Conservation (phyloP, 192 early-diverging fungal genomes). For the Backusella australiensis region DNA sequence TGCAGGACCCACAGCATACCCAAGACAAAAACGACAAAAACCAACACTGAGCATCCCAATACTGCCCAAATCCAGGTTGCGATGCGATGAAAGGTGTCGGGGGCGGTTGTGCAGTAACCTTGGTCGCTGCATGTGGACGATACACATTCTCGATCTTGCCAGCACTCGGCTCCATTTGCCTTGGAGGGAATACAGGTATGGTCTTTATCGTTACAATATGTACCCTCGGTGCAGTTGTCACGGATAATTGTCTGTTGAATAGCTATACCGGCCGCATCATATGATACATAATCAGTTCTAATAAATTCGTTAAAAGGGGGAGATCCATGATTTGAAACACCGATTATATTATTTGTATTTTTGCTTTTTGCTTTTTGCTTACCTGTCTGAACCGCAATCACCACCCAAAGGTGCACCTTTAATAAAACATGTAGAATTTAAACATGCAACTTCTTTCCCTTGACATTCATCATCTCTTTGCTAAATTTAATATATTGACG, state of each 20-base stretch:
- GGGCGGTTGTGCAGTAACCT: conserved; percentile 23
- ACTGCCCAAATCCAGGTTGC: conserved; percentile 29
- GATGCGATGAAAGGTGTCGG: conserved; percentile 30
- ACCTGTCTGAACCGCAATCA: conserved; percentile 33
- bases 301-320: background rate
- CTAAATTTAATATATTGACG: background rate
- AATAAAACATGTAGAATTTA: conserved; percentile 27
- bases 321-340: background rate
- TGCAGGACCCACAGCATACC: conserved; percentile 30
- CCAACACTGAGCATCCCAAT: conserved; percentile 24
- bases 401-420: conserved; percentile 33
- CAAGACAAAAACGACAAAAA: conserved; percentile 32
- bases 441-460: conserved; percentile 24
- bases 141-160: conserved; percentile 36
- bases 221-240: conserved; percentile 36
- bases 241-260: conserved; percentile 26
- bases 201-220: conserved; percentile 19
- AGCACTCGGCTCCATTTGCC: conserved; percentile 15
- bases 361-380: background rate
- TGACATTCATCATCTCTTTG: conserved; percentile 38
- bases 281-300: conserved; percentile 31
- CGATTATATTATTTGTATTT: background rate
- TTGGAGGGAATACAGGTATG: conserved; percentile 20
- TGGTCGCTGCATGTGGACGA: conserved; percentile 24
- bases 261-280: conserved; percentile 22